Base-by-base conservation (phyloP, 805 yeast genomes). In the Yarrowia keelungensis region DNA sequence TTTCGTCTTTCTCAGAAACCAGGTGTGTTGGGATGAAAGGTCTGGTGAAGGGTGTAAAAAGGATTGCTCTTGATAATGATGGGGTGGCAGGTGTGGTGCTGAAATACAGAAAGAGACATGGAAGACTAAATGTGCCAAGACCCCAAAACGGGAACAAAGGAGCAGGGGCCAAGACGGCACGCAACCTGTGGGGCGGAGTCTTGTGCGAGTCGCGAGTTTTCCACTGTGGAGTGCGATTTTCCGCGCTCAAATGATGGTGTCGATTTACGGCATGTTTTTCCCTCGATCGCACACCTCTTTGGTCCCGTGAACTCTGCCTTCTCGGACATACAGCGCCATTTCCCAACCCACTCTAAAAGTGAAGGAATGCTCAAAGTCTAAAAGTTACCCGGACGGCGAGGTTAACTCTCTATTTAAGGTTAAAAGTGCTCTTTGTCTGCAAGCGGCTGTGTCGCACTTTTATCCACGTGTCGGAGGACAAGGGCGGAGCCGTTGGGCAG, bases 81-180 rank as follows among this genome's bases (percentile, higher is more conserved):
- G 51, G 64, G 49, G 59, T 53, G 65, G 65, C 65, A 59, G 65
- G 51, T 59, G 65, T 59, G 50, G 65, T 59, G 65, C 65, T 59
- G 65, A 59, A 59, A 59, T 59, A 59, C 42, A 59, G 51, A 59
- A 59, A 45, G 65, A 43, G 65, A 45, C 65, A 8, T 42, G 26
- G 45, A 59, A 59, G 42, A 43, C 51, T 43, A 59, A 59, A 5
- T 16, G 49, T 59, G 65, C 65, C 65, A 59, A 59, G 65, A 59
- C 65, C 42, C 65, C 65, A 41, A 59, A 59, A 43, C 42, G 65
- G 65, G 65, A 59, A 59, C 65, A 59, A 59, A 59, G 65, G 51
- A 45, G 65, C 65, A 59, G 65, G 65, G 65, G 65, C 65, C 51
- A 59, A 42, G 65, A 42, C 51, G 65, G 50, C 65, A 43, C 50